Conservation (phyloP, 1,139 yeast genomes). For the Saccharomyces pastorianus region DNA sequence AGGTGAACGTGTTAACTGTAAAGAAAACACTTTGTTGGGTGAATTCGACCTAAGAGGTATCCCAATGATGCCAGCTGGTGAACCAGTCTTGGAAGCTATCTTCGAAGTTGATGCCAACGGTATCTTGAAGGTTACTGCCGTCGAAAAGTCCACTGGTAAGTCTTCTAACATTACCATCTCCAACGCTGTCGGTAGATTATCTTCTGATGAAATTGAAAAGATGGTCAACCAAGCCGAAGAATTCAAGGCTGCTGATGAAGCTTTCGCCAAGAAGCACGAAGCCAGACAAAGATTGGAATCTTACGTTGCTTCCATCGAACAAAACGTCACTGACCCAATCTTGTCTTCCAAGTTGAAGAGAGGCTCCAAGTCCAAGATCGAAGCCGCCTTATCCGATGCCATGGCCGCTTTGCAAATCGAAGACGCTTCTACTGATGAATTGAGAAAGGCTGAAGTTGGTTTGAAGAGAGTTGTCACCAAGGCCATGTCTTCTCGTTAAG, state of each 20-base stretch:
- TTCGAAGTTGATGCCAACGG: constrained; percentile 99
- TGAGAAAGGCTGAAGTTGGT: constrained; percentile 98
- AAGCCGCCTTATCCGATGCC: constrained; percentile 97
- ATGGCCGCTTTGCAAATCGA: constrained; percentile 95
- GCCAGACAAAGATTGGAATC: constrained; percentile 99
- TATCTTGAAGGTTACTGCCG: constrained; percentile 98
- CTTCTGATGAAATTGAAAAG: constrained; percentile 95
- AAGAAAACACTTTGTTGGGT: constrained; percentile 98
- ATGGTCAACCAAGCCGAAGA: constrained; percentile 98
- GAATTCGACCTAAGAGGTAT: constrained; percentile 45
- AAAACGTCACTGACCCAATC: constrained; percentile 96
- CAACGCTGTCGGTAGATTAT: constrained; percentile 98
- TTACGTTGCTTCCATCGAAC: constrained; percentile 94
- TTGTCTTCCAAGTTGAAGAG: constrained; percentile 97
- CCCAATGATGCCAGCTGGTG: constrained; percentile 82
- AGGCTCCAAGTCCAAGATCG: constrained; percentile 96
- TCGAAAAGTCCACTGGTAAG: constrained; percentile 98
- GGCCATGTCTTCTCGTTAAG: constrained; percentile 98
- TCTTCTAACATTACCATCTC: constrained; percentile 99
- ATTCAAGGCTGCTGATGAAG: constrained; percentile 98
- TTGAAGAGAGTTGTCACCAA: constrained; percentile 99
- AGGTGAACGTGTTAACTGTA: constrained; percentile 99
- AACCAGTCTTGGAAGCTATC: constrained; percentile 98
- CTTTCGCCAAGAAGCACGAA: constrained; percentile 99
- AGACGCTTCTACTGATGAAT: constrained; percentile 93